A percentile compares a stretch with the other conserved stretches of the same genome.
phyloP scores from a whole-genome alignment of 2,329 filamentous ascomycete species.

The Arthroderma uncinatum region DNA sequence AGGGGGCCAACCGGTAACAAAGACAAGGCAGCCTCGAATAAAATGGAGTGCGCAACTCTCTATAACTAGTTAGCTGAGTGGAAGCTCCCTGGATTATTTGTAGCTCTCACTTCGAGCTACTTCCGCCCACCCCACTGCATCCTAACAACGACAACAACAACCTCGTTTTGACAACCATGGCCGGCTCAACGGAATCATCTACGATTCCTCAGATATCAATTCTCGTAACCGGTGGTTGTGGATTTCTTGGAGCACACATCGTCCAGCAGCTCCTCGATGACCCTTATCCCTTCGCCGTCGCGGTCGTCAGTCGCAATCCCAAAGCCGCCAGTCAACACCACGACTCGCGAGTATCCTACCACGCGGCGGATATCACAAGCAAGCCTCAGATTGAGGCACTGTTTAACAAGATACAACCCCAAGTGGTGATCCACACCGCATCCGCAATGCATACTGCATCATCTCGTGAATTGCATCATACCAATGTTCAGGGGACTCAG shows the following conservation, averaged over 20 bases:
- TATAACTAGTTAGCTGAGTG: too few relatives aligned
- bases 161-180: not conserved
- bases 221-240: constrained; percentile 70
- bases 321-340: not conserved
- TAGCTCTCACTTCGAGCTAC: too few relatives aligned
- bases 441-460: constrained; percentile 39
- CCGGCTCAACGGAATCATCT: not conserved
- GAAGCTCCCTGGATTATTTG: too few relatives aligned
- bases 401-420: constrained; percentile 52
- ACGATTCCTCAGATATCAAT: constrained; percentile 36
- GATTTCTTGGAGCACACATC: constrained; percentile 73
- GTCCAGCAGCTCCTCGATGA: constrained; percentile 55
- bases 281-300: not conserved
- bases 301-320: not conserved
- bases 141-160: too few relatives aligned
- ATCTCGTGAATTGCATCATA: constrained; percentile 53
- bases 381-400: constrained; percentile 43
- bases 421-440: constrained; percentile 78
- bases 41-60: too few relatives aligned
- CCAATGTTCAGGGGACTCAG: constrained; percentile 70
- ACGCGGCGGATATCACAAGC: not conserved
- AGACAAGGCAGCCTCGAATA: too few relatives aligned
- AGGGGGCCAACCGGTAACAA: too few relatives aligned
- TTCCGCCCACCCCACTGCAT: too few relatives aligned
- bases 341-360: not conserved